Evolutionary conservation across 352 stramenopile genomes (phyloP).

Genomic region (Phytophthora multivora): DNA sequence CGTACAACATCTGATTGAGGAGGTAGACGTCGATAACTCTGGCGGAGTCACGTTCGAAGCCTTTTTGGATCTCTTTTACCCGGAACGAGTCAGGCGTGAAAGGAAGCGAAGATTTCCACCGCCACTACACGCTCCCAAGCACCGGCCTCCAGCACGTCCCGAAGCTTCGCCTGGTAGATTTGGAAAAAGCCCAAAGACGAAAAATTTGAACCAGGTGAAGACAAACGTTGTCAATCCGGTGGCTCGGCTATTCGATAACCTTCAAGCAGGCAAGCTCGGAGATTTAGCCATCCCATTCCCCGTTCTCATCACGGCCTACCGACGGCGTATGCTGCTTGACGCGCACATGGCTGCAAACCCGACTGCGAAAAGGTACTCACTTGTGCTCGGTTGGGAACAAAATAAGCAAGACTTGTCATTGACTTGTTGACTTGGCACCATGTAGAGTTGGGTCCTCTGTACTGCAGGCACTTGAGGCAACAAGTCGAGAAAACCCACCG

Average conservation of each 20-base stretch:
- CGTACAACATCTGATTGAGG: constrained; percentile 73
- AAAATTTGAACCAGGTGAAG: constrained; percentile 4
- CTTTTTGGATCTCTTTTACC: constrained; percentile 76
- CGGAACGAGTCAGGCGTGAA: constrained; percentile 50
- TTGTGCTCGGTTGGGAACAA: not conserved
- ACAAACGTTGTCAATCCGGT: constrained; percentile 51
- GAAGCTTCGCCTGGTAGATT: constrained; percentile 2
- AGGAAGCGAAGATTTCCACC: constrained; percentile 16
- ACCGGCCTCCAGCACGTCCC: constrained; percentile 13
- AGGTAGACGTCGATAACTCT: constrained; percentile 66
- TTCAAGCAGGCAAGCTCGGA: constrained; percentile 78
- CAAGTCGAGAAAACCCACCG: constrained; percentile 8
- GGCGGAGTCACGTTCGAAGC: constrained; percentile 77
- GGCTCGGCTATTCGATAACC: constrained; percentile 77
- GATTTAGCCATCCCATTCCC: constrained; percentile 78
- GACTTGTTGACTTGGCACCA: not conserved
- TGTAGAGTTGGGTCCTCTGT: constrained; percentile 37
- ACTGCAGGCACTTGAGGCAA: constrained; percentile 72
- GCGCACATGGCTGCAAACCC: constrained; percentile 81
- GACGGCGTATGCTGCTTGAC: constrained; percentile 80
- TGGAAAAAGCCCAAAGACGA: constrained; percentile 13
- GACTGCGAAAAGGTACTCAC: constrained; percentile 41
- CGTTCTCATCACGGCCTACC: constrained; percentile 79
- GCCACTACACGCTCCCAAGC: constrained; percentile 55
- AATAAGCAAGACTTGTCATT: not conserved